Base-by-base conservation (phyloP, 768 basidiomycete genomes). In the Chalciporus pseudorubinellus region DNA sequence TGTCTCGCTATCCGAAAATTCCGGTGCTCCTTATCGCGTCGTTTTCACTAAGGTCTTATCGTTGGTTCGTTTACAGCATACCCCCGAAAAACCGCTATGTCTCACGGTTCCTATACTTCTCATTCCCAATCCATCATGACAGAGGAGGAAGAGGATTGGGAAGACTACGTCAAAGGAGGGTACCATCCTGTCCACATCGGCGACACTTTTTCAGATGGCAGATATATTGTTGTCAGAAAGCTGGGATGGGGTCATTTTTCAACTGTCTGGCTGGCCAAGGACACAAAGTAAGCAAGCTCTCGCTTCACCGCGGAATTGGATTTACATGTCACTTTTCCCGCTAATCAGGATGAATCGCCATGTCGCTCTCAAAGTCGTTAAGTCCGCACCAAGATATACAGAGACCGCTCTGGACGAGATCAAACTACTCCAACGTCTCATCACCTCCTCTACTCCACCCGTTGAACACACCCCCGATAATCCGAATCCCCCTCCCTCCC, bases 391-490 rank as follows among this genome's bases (percentile, higher is more conserved):
- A 0, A 79, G 97, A 44, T 99, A 99, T 71, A 99, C 95, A 1
- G 95, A 99, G 67, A 99, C 97, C 0, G 97, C 97, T 0, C 77
- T 98, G 29, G 97, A 99, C 74, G 97, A 99, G 74, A 98, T 99
- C 74, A 98, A 98, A 68, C 87, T 99, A 3, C 81, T 98, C 18
- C 94, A 98, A 63, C 87, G 95, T 7, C 85, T 98, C 59, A 95
- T 95, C 71, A 89, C 89, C 8, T 91, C 92, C 18, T 77, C 84
- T 53, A 74, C 81, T 0, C 85, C 84, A 0, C 79, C 79, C 20
- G 65, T 76, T 29, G 66, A 71, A 0, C 74, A 80, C 18, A 72
- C 80, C 0, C 63, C 76, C 1, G 66, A 74, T 2, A 78, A 79
- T 48, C 81, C 81, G 2, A 71, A 74, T 44, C 80, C 83, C 1